Base-by-base conservation (phyloP, 108 stramenopile species). In the Skeletonema marinoi region DNA sequence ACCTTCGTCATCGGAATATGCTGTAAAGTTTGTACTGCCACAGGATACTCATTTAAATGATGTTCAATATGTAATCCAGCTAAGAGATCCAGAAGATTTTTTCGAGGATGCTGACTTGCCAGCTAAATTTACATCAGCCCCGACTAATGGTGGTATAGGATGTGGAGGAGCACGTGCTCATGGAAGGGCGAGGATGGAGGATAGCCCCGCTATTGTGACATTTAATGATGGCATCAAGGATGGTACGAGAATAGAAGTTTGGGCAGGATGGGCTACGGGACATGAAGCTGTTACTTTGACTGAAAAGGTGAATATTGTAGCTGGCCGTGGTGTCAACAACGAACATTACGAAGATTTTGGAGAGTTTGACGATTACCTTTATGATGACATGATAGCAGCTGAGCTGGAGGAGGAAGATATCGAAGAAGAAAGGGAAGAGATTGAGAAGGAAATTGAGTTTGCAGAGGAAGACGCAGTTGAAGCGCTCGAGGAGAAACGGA, bases 231-330 rank as follows among this genome's bases (percentile, higher is more conserved):
- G 25, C 0, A 0, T 25, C 25, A 25, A 25, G 25, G 41, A 46
- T 77, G 71, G 25, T 64, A 66, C 33, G 51, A 38, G 44, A 14
- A 29, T 88, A 78, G 31, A 71, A 84, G 75, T 80, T 84, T 78
- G 84, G 74, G 89, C 81, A 7, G 92, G 92, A 33, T 93, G 90
- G 90, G 92, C 92, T 3, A 88, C 92, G 4, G 92, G 90, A 4
- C 92, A 93, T 65, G 82, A 81, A 60, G 86, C 89, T 4, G 92
- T 93, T 16, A 84, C 73, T 21, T 67, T 93, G 38, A 88, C 86
- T 8, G 85, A 87, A 48, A 58, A 82, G 33, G 36, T 87, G 25
- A 32, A 77, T 4, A 41, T 90, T 50, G 66, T 74, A 25, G 68
- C 65, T 16, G 74, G 70, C 3, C 56, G 17, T 11, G 69, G 69